Evolutionary conservation across 2,329 filamentous ascomycete genomes (phyloP).

Genomic region (Hypoxylon sp.): DNA sequence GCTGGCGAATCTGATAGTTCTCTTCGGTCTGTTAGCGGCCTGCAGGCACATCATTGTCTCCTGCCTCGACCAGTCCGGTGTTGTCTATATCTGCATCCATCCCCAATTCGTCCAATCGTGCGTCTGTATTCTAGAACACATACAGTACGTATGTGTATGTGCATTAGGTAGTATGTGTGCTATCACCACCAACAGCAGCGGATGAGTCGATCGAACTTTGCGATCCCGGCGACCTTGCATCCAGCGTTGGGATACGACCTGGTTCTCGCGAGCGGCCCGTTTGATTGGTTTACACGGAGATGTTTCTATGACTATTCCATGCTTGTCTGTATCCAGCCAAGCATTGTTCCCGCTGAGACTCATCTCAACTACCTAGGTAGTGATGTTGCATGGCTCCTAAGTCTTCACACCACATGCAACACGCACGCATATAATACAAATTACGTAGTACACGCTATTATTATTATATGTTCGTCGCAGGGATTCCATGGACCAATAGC

Average conservation of each 20-base stretch:
- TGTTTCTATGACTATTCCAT: constrained; percentile 24
- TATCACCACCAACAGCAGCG: constrained; percentile 14
- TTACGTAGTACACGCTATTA: constrained; percentile 40
- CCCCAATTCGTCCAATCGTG: constrained; percentile 41
- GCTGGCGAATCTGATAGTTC: constrained; percentile 34
- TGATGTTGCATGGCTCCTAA: constrained; percentile 24
- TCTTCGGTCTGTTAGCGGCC: constrained; percentile 40
- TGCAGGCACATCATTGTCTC: constrained; percentile 46
- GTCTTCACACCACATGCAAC: constrained; percentile 31
- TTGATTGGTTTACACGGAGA: constrained; percentile 28
- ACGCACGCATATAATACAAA: constrained; percentile 33
- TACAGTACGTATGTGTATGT: constrained; percentile 45
- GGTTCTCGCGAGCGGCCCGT: constrained; percentile 16
- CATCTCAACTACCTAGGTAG: constrained; percentile 16
- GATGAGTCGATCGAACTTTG: constrained; percentile 44
- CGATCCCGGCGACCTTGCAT: constrained; percentile 38
- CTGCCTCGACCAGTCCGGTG: constrained; percentile 37
- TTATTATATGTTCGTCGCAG: constrained; percentile 34
- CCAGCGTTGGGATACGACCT: constrained; percentile 30
- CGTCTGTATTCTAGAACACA: constrained; percentile 45
- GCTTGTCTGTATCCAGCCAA: constrained; percentile 34
- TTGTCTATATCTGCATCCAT: constrained; percentile 44
- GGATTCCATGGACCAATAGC: constrained; percentile 35
- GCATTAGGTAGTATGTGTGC: constrained; percentile 32
- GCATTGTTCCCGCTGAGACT: constrained; percentile 25